Percentiles rank a stretch among this genome's conserved stretches.
Conservation (phyloP, 768 basidiomycete species). For the Boletus barrowsii region DNA sequence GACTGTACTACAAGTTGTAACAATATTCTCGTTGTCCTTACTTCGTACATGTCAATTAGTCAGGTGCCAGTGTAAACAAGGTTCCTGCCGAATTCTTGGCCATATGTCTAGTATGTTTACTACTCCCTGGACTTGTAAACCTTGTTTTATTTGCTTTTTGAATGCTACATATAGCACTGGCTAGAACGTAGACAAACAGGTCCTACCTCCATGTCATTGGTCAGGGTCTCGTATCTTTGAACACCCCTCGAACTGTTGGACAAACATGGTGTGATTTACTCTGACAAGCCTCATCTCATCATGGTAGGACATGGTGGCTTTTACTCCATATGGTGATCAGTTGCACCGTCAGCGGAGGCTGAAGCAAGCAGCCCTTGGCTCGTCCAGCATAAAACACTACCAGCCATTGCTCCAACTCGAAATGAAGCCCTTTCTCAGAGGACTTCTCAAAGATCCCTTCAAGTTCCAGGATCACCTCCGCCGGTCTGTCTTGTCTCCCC, state of each 20-base stretch:
- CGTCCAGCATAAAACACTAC: slow-evolving; percentile 51
- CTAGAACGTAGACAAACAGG: slow-evolving; percentile 42
- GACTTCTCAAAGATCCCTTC: slow-evolving; percentile 44
- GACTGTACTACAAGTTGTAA: too few relatives aligned
- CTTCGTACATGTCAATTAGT: too few relatives aligned
- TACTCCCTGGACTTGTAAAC: too few relatives aligned
- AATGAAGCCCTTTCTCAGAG: slow-evolving; percentile 55
- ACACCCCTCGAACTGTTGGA: slow-evolving; percentile 66
- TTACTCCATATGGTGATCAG: slow-evolving; percentile 63
- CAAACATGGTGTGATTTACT: slow-evolving; percentile 66
- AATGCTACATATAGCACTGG: too few relatives aligned
- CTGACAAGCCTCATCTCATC: slow-evolving; percentile 66
- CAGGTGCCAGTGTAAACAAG: too few relatives aligned
- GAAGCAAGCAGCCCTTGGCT: slow-evolving; percentile 61
- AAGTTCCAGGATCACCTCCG: slow-evolving; percentile 36
- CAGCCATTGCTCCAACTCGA: slow-evolving; percentile 54
- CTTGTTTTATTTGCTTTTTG: too few relatives aligned
- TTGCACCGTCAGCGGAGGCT: slow-evolving; percentile 64
- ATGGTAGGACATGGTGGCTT: slow-evolving; percentile 76
- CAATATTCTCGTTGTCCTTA: too few relatives aligned
- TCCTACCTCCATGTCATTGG: slow-evolving; percentile 63
- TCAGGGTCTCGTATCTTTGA: slow-evolving; percentile 66
- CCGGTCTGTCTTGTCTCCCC: slow-evolving; percentile 19
- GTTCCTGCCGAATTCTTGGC: too few relatives aligned
- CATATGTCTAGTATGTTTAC: too few relatives aligned